phyloP scores from a whole-genome alignment of 2,329 filamentous ascomycete species.

The Neofusicoccum kwambonambiense region DNA sequence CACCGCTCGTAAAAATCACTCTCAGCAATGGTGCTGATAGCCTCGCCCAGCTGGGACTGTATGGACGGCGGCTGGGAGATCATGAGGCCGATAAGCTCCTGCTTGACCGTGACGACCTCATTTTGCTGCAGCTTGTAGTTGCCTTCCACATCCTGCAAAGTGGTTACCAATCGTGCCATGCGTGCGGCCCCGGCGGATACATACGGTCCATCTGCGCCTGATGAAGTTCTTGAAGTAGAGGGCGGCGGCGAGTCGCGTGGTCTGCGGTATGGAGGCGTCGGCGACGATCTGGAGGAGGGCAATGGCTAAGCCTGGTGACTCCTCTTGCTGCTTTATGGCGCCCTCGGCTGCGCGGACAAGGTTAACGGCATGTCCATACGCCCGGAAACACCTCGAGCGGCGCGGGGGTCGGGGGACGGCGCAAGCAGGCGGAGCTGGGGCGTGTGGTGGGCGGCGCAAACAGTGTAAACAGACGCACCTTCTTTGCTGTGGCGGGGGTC shows the following conservation, averaged over 20 bases:
- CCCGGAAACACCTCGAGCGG: neutral
- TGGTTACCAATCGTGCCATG: constrained; percentile 17
- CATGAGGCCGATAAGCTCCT: constrained; percentile 94
- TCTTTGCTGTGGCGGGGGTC: constrained; percentile 85
- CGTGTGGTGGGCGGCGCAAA: neutral
- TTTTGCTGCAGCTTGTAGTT: constrained; percentile 81
- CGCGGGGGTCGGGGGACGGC: neutral
- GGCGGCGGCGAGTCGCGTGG: constrained; percentile 81
- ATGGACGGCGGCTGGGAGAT: constrained; percentile 83
- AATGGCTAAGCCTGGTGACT: constrained; percentile 84
- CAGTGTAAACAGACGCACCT: constrained; percentile 58
- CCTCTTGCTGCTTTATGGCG: constrained; percentile 74
- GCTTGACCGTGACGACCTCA: constrained; percentile 89
- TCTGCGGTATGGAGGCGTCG: constrained; percentile 66
- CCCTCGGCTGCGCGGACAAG: constrained; percentile 66
- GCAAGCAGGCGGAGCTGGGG: constrained; percentile 15
- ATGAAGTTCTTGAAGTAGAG: constrained; percentile 99
- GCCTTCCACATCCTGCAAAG: constrained; percentile 75
- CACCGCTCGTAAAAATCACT: constrained; percentile 96
- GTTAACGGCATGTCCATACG: constrained; percentile 23
- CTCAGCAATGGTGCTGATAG: constrained; percentile 95
- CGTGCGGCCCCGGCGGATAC: constrained; percentile 30
- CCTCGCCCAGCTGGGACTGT: constrained; percentile 91
- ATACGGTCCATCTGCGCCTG: constrained; percentile 82
- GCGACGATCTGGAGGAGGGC: constrained; percentile 85